Percentiles rank a stretch among this genome's conserved stretches.
Conservation (phyloP, 2,329 filamentous ascomycete genomes). For the Scedosporium aurantiacum region DNA sequence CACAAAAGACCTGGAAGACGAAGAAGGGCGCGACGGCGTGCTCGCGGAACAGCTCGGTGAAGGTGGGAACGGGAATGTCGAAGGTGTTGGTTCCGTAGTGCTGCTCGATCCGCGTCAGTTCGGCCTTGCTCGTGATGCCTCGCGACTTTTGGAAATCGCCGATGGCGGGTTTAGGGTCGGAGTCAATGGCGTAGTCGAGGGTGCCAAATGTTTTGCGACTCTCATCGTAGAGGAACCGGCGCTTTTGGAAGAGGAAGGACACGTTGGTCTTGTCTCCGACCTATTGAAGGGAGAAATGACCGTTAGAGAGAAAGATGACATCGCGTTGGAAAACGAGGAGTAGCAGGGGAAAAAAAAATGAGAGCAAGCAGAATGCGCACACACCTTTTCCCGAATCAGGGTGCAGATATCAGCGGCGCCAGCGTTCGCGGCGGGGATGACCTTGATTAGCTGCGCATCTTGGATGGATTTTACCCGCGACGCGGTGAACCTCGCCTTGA, state of each 20-base stretch:
- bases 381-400: constrained; percentile 62
- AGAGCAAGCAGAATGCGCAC: constrained; percentile 9
- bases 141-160: constrained; percentile 67
- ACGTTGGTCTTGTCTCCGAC: constrained; percentile 62
- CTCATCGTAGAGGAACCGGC: constrained; percentile 77
- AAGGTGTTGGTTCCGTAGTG: constrained; percentile 96
- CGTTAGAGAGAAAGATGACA: background rate
- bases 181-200: constrained; percentile 72
- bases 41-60: constrained; percentile 92
- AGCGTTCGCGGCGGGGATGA: constrained; percentile 81
- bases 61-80: constrained; percentile 93
- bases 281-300: constrained; percentile 22
- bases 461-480: constrained; percentile 57
- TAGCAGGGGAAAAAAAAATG: background rate
- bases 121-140: constrained; percentile 63
- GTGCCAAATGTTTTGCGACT: constrained; percentile 67
- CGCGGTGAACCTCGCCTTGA: constrained; percentile 73
- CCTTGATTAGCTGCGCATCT: constrained; percentile 78
- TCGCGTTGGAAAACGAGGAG: background rate
- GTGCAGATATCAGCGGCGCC: constrained; percentile 80
- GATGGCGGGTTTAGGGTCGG: constrained; percentile 70
- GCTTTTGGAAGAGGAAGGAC: constrained; percentile 96
- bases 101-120: constrained; percentile 70
- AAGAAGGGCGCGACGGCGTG: constrained; percentile 98
- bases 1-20: constrained; percentile 97